These are phyloP conservation scores for Gracilariopsis chorda DNA, from an alignment of 23 red algal species.

Conservation along the genomic window DNA sequence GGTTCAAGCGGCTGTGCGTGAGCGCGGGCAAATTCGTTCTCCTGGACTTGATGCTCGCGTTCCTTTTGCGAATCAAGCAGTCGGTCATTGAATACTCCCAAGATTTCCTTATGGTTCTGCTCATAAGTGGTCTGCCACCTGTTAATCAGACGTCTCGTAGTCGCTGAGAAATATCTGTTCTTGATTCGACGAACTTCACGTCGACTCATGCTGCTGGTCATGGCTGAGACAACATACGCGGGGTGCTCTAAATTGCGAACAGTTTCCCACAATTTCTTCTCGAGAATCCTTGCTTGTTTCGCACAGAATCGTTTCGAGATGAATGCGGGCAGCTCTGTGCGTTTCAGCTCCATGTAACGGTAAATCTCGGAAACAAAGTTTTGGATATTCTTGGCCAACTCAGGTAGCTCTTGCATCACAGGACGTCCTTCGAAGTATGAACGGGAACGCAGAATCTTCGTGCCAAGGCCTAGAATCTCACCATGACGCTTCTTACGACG, in stretches of 20 bases:
- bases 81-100: constrained; percentile 29
- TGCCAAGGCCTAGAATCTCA: background rate
- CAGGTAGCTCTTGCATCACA: background rate
- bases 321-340: background rate
- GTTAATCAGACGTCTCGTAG: background rate
- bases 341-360: constrained; percentile 39
- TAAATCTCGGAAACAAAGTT: constrained; percentile 7
- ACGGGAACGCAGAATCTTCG: constrained; percentile 10
- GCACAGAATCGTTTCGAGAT: constrained; percentile 1
- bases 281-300: background rate
- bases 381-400: background rate
- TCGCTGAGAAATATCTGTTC: background rate
- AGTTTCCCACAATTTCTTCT: constrained; percentile 28
- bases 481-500: constrained; percentile 36
- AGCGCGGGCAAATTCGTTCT: constrained; percentile 27
- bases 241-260: background rate
- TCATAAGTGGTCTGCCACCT: background rate
- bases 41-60: constrained; percentile 24
- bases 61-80: background rate
- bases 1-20: background rate
- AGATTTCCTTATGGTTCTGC: constrained; percentile 19
- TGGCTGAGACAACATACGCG: background rate
- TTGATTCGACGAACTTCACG: constrained; percentile 4
- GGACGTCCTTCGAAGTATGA: constrained; percentile 18
- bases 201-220: constrained; percentile 29